A percentile compares a stretch with the other conserved stretches of the same genome.
These are phyloP conservation scores for Rhazya stricta DNA, from an alignment of 257 asterid genomes.

Conservation along the genomic window DNA sequence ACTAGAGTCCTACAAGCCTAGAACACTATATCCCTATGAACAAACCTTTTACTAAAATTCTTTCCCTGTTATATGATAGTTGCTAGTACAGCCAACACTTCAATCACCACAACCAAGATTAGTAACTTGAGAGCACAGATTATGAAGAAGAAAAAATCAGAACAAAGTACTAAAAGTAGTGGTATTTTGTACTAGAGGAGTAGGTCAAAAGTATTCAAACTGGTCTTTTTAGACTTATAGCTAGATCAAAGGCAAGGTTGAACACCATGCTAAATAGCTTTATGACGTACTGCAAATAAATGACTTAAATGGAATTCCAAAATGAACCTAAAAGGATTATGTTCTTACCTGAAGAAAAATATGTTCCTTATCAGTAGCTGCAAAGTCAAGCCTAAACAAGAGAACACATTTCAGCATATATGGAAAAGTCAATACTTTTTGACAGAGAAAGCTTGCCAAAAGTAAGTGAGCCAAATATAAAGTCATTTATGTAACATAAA, in stretches of 20 bases:
- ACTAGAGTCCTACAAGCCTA: neutral
- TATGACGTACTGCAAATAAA: neutral
- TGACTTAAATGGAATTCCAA: neutral
- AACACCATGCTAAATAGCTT: neutral
- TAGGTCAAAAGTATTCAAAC: neutral
- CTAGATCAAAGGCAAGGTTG: neutral
- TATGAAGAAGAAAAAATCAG: neutral
- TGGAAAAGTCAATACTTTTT: slow-evolving; percentile 12
- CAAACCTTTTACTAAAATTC: neutral
- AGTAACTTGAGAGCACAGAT: neutral
- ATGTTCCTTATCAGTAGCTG: slow-evolving; percentile 67
- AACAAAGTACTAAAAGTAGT: neutral
- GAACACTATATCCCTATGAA: neutral
- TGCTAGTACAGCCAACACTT: neutral
- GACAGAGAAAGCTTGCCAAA: neutral
- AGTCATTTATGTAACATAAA: neutral
- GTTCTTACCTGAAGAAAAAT: slow-evolving; percentile 68
- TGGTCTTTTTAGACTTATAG: neutral
- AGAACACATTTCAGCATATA: slow-evolving; percentile 5
- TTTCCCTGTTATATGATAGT: neutral
- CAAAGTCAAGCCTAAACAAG: slow-evolving; percentile 69
- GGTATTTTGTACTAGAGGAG: neutral
- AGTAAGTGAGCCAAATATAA: neutral
- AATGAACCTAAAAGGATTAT: neutral
- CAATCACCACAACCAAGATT: neutral